Percentiles rank a stretch among this genome's conserved stretches.
These are phyloP conservation scores for Cerrena zonata DNA, from an alignment of 1,284 basidiomycete species.

Conservation along the genomic window DNA sequence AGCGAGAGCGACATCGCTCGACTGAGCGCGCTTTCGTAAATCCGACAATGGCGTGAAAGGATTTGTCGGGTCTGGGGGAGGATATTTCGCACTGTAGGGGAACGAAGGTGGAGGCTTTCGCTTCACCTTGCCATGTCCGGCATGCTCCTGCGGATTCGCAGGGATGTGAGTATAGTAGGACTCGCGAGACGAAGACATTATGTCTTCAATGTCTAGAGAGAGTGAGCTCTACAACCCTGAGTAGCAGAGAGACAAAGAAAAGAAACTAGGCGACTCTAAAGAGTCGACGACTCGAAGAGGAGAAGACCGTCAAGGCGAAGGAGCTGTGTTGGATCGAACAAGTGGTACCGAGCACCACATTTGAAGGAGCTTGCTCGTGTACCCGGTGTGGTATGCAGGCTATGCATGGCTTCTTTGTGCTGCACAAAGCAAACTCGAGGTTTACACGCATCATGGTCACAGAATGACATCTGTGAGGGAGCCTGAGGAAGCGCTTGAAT, in stretches of 20 bases:
- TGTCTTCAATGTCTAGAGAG: too few relatives aligned
- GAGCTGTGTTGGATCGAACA: too few relatives aligned
- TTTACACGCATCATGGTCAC: constrained; percentile 1
- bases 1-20: constrained; percentile 19
- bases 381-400: constrained; percentile 1
- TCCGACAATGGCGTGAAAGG: constrained; percentile 52
- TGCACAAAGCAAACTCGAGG: constrained; percentile 2
- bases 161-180: too few relatives aligned
- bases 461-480: too few relatives aligned
- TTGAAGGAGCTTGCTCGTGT: constrained; percentile 3
- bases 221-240: too few relatives aligned
- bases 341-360: not conserved
- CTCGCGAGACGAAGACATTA: too few relatives aligned
- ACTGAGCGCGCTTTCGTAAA: constrained; percentile 35
- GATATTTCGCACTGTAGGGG: constrained; percentile 40
- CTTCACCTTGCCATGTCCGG: constrained; percentile 26
- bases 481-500: not conserved
- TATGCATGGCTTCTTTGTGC: constrained; percentile 1
- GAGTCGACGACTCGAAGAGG: not conserved
- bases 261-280: not conserved
- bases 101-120: constrained; percentile 45
- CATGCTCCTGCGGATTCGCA: too few relatives aligned
- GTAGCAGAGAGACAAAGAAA: too few relatives aligned
- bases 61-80: constrained; percentile 46
- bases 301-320: not conserved